Base-by-base conservation (phyloP, 192 early-diverging fungal genomes). In the Chytriomyces sp. region DNA sequence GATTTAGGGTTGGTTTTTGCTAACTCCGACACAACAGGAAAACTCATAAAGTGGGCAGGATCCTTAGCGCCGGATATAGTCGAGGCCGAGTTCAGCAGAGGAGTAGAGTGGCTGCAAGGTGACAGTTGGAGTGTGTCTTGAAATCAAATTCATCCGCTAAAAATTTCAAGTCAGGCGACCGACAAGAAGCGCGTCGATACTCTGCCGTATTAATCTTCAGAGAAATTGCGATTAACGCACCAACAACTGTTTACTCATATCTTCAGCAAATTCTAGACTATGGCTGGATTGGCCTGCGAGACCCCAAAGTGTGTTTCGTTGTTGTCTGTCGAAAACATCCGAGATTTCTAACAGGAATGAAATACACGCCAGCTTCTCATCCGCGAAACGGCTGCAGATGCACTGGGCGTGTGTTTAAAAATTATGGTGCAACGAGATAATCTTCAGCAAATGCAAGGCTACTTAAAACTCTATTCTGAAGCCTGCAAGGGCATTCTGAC, bases 231-330 rank as follows among this genome's bases (percentile, higher is more conserved):
- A 73, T 79, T 45, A 90, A 91, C 69, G 86, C 91, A 7, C 89
- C 92, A 20, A 88, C 88, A 43, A 77, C 94, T 43, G 82, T 95
- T 13, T 93, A 93, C 71, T 87, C 89, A 43, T 90, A 92, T 79
- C 86, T 94, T 7, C 81, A 84, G 4, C 89, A 85, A 46, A 91
- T 95, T 23, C 76, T 96, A 5, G 90, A 94, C 7, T 75, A 88
- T 60, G 88, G 96, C 28, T 94, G 91, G 87, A 73, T 87, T 11
- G 91, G 89, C 16, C 81, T 96, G 72, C 82, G 89, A 13, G 94
- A 96, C 46, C 67, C 69, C 26, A 80, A 80, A 61, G 71, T 73
- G 20, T 16, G 76, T 11, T n/a, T 23, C 60, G n/a, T 7, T 48
- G 11, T 26, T 20, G 1, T 28, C 69, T 70, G 59, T 11, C 5